These are phyloP conservation scores for Chamaenerion angustifolium DNA, from an alignment of 345 rosid genomes.

Conservation along the genomic window DNA sequence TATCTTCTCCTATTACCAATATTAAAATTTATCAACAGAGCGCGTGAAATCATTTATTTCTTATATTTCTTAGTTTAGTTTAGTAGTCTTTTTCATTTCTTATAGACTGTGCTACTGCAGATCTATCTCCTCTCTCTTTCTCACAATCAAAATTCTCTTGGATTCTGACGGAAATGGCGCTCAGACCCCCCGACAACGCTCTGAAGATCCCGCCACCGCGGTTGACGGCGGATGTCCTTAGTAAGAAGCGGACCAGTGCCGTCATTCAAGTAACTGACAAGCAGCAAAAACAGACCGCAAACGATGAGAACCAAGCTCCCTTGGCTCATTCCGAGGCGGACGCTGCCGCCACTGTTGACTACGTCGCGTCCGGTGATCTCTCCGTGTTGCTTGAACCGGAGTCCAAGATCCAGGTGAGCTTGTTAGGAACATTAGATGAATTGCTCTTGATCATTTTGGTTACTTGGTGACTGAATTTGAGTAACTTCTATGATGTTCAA, in stretches of 20 bases:
- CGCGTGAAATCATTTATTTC: too few relatives aligned
- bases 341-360: conserved; percentile 41
- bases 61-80: too few relatives aligned
- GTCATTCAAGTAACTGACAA: conserved; percentile 19
- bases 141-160: neutral
- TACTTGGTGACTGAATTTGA: too few relatives aligned
- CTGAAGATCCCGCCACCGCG: conserved; percentile 39
- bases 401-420: conserved; percentile 28
- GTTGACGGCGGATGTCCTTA: conserved; percentile 17
- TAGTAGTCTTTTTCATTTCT: neutral
- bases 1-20: too few relatives aligned
- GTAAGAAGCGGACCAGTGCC: conserved; percentile 47
- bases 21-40: too few relatives aligned
- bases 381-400: conserved; percentile 39
- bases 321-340: conserved; percentile 15
- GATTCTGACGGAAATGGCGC: conserved; percentile 33
- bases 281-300: conserved; percentile 13
- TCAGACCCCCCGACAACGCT: conserved; percentile 74
- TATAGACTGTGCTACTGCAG: neutral
- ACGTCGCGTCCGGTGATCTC: conserved; percentile 50
- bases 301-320: conserved; percentile 54
- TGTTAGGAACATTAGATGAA: too few relatives aligned
- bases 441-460: too few relatives aligned
- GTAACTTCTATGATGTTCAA: too few relatives aligned
- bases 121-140: neutral